Conservation (phyloP, 2,329 filamentous ascomycete species). For the Zymoseptoria brevis region DNA sequence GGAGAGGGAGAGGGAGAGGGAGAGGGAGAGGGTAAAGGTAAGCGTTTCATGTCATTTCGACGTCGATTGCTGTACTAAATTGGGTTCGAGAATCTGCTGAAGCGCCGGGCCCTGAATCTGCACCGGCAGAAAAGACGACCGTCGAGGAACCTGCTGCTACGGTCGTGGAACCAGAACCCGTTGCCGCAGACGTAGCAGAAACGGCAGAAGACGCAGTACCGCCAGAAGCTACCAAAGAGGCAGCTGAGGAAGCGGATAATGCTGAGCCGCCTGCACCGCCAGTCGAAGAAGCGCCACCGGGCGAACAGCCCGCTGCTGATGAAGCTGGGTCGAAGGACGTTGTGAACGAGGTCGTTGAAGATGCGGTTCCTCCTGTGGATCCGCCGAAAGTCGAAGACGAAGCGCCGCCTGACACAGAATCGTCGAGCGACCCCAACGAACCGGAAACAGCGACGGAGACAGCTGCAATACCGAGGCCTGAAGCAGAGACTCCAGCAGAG, state of each 20-base stretch:
- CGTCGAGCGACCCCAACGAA: background rate
- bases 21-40: conserved; percentile 3
- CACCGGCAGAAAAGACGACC: background rate
- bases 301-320: background rate
- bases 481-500: background rate
- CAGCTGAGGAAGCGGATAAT: background rate
- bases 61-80: background rate
- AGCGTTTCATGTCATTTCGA: background rate
- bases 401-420: background rate
- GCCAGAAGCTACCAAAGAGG: background rate
- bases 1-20: too few relatives aligned
- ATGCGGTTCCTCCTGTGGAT: background rate
- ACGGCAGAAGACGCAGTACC: background rate
- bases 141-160: background rate
- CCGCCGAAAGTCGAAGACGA: background rate
- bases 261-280: background rate
- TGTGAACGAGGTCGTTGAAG: background rate
- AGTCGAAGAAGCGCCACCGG: background rate
- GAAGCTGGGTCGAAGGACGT: background rate
- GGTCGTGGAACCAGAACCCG: background rate
- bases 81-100: background rate
- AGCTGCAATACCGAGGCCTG: background rate
- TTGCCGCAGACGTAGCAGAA: background rate
- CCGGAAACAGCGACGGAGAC: background rate
- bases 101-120: background rate